A percentile compares a stretch with the other conserved stretches of the same genome.
Conservation (phyloP, 2,329 filamentous ascomycete genomes). For the Microdochium bolleyi region DNA sequence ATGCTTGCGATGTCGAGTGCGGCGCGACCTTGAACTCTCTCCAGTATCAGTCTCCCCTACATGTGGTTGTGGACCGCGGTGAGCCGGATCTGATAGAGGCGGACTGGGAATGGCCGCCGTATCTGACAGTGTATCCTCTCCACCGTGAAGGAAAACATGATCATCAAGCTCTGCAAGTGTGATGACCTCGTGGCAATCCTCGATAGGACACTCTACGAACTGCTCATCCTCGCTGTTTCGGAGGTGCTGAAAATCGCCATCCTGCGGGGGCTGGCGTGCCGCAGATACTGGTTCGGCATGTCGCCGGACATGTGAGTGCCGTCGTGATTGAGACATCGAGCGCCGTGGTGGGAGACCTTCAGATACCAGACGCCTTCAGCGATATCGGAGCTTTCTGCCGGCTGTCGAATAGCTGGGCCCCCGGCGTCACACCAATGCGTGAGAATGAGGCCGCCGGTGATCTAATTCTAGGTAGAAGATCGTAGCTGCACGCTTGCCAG, state of each 20-base stretch:
- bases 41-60: constrained; percentile 1
- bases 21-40: not conserved
- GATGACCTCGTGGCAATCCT: constrained; percentile 53
- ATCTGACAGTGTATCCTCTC: constrained; percentile 36
- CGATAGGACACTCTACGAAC: constrained; percentile 45
- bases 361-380: no score
- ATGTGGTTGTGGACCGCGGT: not conserved
- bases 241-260: not conserved
- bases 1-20: not conserved
- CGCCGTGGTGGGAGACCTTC: no score
- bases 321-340: no score
- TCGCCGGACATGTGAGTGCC: no score
- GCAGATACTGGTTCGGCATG: not conserved
- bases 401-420: no score
- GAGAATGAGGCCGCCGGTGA: no score
- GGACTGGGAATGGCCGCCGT: constrained; percentile 4
- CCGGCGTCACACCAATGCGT: no score
- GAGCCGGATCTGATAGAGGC: constrained; percentile 1
- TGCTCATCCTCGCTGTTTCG: constrained; percentile 12
- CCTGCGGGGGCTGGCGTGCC: not conserved
- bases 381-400: no score
- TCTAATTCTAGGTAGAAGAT: no score
- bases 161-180: constrained; percentile 41
- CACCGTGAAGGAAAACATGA: constrained; percentile 52
- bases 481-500: no score